Conservation (phyloP, 345 rosid species). For the Salix udensis region DNA sequence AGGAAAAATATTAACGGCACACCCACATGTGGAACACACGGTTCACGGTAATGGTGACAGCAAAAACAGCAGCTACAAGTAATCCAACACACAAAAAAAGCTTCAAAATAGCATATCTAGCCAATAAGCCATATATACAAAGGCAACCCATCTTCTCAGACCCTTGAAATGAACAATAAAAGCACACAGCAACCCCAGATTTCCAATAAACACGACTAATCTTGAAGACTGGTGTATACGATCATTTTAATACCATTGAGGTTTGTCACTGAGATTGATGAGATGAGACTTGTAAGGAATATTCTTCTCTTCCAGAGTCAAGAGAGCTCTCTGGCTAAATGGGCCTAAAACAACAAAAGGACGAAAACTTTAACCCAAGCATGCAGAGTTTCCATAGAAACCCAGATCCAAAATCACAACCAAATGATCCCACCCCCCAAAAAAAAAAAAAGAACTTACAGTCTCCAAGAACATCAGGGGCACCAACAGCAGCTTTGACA, state of each 20-base stretch:
- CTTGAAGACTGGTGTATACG: neutral
- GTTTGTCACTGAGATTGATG: slow-evolving; percentile 60
- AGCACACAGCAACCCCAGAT: neutral
- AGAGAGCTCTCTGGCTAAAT: slow-evolving; percentile 56
- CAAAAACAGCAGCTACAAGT: neutral
- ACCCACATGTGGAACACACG: neutral
- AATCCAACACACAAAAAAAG: neutral
- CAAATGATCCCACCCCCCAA: neutral
- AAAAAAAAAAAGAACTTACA: slow-evolving; percentile 36
- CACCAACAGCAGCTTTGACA: slow-evolving; percentile 80
- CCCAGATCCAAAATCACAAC: neutral
- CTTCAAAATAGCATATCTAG: neutral
- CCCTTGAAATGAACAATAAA: neutral
- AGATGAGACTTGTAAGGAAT: slow-evolving; percentile 55
- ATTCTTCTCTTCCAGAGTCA: slow-evolving; percentile 88
- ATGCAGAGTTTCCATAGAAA: neutral
- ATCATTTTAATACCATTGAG: slow-evolving; percentile 53
- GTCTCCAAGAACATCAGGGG: slow-evolving; percentile 68
- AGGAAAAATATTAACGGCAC: neutral
- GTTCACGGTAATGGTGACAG: neutral
- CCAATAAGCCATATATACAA: neutral
- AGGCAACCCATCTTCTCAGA: slow-evolving; percentile 8
- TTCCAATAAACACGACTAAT: neutral
- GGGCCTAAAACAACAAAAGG: slow-evolving; percentile 47
- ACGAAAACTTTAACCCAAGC: neutral